A percentile compares a stretch with the other conserved stretches of the same genome.
Conservation (phyloP, 2,329 filamentous ascomycete genomes). For the Fusarium avenaceum region DNA sequence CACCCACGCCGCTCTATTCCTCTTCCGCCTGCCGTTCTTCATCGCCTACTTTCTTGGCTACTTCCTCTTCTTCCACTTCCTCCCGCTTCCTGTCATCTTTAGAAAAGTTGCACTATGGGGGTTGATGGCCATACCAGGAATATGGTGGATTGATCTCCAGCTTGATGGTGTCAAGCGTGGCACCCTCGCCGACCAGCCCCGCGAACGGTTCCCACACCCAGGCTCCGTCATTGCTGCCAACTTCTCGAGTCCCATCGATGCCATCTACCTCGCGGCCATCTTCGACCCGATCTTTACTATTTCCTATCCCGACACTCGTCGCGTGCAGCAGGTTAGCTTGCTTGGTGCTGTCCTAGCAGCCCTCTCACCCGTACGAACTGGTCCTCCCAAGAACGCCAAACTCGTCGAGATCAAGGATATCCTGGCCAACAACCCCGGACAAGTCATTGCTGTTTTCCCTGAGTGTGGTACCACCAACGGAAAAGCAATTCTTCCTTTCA, state of each 20-base stretch:
- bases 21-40: slow-evolving; percentile 84
- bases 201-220: slow-evolving; percentile 80
- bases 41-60: slow-evolving; percentile 76
- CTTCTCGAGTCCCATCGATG: slow-evolving; percentile 92
- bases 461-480: slow-evolving; percentile 97
- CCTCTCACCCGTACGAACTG: slow-evolving; percentile 70
- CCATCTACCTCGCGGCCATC: slow-evolving; percentile 92
- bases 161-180: slow-evolving; percentile 96
- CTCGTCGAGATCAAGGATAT: slow-evolving; percentile 75
- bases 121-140: slow-evolving; percentile 87
- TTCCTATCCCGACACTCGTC: slow-evolving; percentile 80
- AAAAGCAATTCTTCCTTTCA: slow-evolving; percentile 86
- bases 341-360: slow-evolving; percentile 80
- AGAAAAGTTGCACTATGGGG: slow-evolving; percentile 91
- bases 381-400: slow-evolving; percentile 60
- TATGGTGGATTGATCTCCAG: slow-evolving; percentile 99
- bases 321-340: slow-evolving; percentile 82
- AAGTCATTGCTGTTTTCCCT: slow-evolving; percentile 88
- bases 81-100: slow-evolving; percentile 72
- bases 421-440: slow-evolving; percentile 75
- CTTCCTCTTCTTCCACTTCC: slow-evolving; percentile 85
- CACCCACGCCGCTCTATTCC: slow-evolving; percentile 79
- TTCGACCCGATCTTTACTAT: slow-evolving; percentile 96
- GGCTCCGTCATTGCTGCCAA: slow-evolving; percentile 89
- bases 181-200: slow-evolving; percentile 80